Percentiles rank a stretch among this genome's conserved stretches.
Conservation (phyloP, 805 yeast species). For the Saturnispora sekii region DNA sequence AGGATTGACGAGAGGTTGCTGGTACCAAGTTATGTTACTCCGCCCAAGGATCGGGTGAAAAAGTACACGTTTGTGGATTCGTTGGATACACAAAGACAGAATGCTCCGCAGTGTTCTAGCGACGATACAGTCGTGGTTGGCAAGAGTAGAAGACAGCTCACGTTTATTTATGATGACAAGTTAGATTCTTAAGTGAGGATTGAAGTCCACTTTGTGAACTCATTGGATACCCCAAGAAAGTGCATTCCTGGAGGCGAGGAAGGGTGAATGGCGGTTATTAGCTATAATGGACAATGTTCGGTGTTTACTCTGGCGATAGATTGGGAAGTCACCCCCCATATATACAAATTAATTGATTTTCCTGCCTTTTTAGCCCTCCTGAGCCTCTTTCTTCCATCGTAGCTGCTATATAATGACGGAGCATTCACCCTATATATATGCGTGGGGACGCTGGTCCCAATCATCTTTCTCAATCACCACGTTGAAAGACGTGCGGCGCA, state of each 20-base stretch:
- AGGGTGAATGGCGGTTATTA: no score
- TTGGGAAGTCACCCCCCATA: no score
- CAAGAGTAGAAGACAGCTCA: neutral
- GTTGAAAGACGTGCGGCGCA: constrained; percentile 13
- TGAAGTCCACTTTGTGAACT: no score
- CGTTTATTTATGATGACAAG: constrained; percentile 5
- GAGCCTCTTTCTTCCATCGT: neutral
- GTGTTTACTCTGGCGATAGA: neutral
- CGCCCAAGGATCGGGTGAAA: constrained; percentile 9
- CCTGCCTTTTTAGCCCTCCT: neutral
- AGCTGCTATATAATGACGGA: constrained; percentile 15
- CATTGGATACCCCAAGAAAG: no score
- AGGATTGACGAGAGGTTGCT: neutral
- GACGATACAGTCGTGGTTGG: no score
- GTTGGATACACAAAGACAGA: neutral
- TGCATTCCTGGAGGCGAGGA: no score
- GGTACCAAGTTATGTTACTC: constrained; percentile 11
- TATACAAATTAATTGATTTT: no score
- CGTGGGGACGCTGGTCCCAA: constrained; percentile 20
- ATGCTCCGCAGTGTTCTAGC: no score
- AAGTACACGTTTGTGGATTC: constrained; percentile 5
- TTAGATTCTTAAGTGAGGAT: neutral
- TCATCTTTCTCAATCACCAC: constrained; percentile 13
- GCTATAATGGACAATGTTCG: neutral
- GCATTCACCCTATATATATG: constrained; percentile 24